phyloP scores from a whole-genome alignment of 1,284 basidiomycete genomes.

The Malassezia globosa region DNA sequence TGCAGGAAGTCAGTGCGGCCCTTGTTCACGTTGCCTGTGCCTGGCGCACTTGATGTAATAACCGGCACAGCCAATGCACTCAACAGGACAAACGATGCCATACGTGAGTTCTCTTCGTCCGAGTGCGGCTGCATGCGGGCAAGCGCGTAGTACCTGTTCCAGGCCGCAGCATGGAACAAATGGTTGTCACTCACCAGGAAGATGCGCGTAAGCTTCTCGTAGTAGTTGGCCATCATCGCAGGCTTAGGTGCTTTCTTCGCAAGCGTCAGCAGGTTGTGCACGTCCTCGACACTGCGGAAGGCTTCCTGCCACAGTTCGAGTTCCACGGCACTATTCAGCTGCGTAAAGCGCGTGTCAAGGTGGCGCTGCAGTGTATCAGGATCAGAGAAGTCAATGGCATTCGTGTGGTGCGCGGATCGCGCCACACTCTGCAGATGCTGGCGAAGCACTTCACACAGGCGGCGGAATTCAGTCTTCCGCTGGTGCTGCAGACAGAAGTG shows the following conservation, averaged over 20 bases:
- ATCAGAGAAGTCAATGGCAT: constrained; percentile 95
- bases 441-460: constrained; percentile 89
- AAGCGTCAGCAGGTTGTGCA: constrained; percentile 87
- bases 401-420: constrained; percentile 87
- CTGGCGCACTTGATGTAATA: constrained; percentile 52
- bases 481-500: constrained; percentile 87
- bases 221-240: constrained; percentile 97
- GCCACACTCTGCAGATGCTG: constrained; percentile 88
- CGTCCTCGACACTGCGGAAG: constrained; percentile 95
- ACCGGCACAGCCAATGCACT: constrained; percentile 89
- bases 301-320: constrained; percentile 99
- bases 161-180: constrained; percentile 92
- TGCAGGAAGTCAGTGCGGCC: constrained; percentile 54
- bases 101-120: constrained; percentile 65
- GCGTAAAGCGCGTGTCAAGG: constrained; percentile 93
- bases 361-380: constrained; percentile 91
- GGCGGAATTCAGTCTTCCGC: constrained; percentile 93
- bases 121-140: constrained; percentile 39
- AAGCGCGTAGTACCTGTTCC: constrained; percentile 62
- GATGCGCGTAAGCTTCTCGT: constrained; percentile 93
- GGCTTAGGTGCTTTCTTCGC: constrained; percentile 77
- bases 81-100: constrained; percentile 84
- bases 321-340: constrained; percentile 94
- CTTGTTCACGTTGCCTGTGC: constrained; percentile 54
- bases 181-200: constrained; percentile 75